phyloP scores from a whole-genome alignment of 305 asterid species.

The Coffea humblotiana region DNA sequence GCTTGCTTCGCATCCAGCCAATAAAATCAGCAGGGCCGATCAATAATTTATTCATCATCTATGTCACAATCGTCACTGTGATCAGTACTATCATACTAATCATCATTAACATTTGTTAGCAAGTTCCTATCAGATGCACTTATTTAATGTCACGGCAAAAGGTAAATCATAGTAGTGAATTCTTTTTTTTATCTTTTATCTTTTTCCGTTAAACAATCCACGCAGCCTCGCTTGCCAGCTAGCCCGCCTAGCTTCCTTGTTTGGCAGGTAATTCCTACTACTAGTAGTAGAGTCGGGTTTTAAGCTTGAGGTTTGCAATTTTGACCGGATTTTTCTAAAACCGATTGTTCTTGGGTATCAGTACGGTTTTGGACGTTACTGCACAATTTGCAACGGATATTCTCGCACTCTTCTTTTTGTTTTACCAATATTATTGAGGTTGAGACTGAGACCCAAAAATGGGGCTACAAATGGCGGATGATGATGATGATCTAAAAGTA shows the following conservation, averaged over 20 bases:
- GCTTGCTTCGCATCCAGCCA: background rate
- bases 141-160: background rate
- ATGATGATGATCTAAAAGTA: too few species aligned
- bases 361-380: background rate
- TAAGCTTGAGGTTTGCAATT: background rate
- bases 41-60: background rate
- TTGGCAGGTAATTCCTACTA: too few species aligned
- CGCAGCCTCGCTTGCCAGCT: background rate
- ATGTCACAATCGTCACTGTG: constrained; percentile 5
- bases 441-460: background rate
- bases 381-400: background rate
- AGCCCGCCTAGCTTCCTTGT: background rate
- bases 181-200: too few species aligned
- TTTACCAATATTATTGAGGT: background rate
- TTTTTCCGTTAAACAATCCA: background rate
- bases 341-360: too few species aligned
- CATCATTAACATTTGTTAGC: constrained; percentile 9
- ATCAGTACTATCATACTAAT: background rate
- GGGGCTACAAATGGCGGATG: background rate
- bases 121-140: background rate
- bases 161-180: background rate
- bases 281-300: too few species aligned
- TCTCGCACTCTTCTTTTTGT: too few species aligned
- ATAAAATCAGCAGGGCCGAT: background rate
- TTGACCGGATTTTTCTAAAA: background rate